Base-by-base conservation (phyloP, 495 filamentous ascomycete genomes). In the Penicillium maclennaniae region DNA sequence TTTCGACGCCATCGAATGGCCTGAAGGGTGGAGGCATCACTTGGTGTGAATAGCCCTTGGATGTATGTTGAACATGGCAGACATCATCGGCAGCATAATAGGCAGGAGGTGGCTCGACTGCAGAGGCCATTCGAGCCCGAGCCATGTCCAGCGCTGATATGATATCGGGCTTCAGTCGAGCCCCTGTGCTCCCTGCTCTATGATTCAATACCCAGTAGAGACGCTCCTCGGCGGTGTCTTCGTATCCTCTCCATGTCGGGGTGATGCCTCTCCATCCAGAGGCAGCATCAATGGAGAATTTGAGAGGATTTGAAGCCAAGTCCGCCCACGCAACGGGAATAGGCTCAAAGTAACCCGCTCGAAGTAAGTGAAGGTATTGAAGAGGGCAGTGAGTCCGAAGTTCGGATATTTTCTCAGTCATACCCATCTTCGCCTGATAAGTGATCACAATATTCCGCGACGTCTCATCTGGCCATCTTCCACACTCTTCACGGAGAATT, bases 201-300 rank as follows among this genome's bases (percentile, higher is more conserved):
- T 78, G 70, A 55, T 75, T 77, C 44, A 76, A 53, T 3, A 76
- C 73, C 75, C 75, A 78, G 51, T 77, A 78, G 16, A 77, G 54
- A 15, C 75, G 68, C 49, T 78, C 75, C 54, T 78, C 74, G 42
- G 75, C 74, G 4, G 70, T 70, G 49, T 76, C 67, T 57, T 74
- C 71, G 44, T 69, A 78, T 7, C 75, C 75, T 56, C 75, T 63
- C 75, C 75, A 78, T 0, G 64, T 45, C 0, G 75, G 74, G 4
- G 75, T 78, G 23, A 78, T 71, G 12, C 75, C 75, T 59, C 74
- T 60, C 75, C 75, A 78, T 40, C 75, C 74, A 16, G 61, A 57
- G 9, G 67, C 53, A 3, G 73, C 64, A 43, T 78, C 74, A 45
- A 78, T 73, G 25, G 45, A 68, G 45, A 78, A 77, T 34, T 73